Percentiles rank a stretch among this genome's conserved stretches.
Conservation (phyloP, 225 moss, liverwort and hornwort species). For the Bryoerythrophyllum caledonicum region DNA sequence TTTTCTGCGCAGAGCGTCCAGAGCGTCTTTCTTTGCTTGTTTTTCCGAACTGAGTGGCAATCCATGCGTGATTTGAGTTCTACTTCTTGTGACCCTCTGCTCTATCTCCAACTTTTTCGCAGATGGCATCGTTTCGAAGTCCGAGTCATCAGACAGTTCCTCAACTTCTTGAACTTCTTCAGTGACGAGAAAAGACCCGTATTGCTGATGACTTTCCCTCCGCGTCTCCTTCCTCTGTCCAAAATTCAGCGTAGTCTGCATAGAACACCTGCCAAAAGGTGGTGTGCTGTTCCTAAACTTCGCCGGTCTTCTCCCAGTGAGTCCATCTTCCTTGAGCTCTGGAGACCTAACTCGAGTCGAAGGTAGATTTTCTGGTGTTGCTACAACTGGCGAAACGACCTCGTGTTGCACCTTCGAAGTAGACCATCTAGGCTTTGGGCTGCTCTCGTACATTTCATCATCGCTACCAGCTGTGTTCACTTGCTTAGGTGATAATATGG, state of each 20-base stretch:
- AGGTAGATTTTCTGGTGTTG: slow-evolving; percentile 13
- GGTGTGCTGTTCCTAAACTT: slow-evolving; percentile 19
- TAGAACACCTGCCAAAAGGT: slow-evolving; percentile 30
- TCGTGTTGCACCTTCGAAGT: slow-evolving; percentile 20
- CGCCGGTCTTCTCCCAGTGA: slow-evolving; percentile 16
- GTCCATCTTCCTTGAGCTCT: slow-evolving; percentile 26
- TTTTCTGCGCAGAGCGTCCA: not conserved
- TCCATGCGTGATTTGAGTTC: slow-evolving; percentile 23
- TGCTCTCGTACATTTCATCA: slow-evolving; percentile 34
- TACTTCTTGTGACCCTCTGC: slow-evolving; percentile 46
- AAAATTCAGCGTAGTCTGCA: slow-evolving; percentile 18
- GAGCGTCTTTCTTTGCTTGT: slow-evolving; percentile 19
- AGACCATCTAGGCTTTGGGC: slow-evolving; percentile 9
- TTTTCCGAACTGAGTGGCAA: slow-evolving; percentile 26
- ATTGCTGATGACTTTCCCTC: slow-evolving; percentile 27
- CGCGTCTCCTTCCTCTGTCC: slow-evolving; percentile 27
- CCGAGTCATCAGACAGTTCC: slow-evolving; percentile 52
- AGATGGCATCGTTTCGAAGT: slow-evolving; percentile 12
- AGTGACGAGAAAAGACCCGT: slow-evolving; percentile 14
- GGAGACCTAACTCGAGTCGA: slow-evolving; percentile 23
- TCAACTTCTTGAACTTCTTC: slow-evolving; percentile 45
- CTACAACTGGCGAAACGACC: slow-evolving; percentile 17
- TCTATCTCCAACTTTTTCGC: slow-evolving; percentile 16
- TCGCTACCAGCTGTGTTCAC: slow-evolving; percentile 10
- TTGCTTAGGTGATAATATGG: slow-evolving; percentile 27